Evolutionary conservation across 1,284 basidiomycete genomes (phyloP), one percentile per base, ranked within the genome.

Genomic region (Tylopilus sp.): DNA sequence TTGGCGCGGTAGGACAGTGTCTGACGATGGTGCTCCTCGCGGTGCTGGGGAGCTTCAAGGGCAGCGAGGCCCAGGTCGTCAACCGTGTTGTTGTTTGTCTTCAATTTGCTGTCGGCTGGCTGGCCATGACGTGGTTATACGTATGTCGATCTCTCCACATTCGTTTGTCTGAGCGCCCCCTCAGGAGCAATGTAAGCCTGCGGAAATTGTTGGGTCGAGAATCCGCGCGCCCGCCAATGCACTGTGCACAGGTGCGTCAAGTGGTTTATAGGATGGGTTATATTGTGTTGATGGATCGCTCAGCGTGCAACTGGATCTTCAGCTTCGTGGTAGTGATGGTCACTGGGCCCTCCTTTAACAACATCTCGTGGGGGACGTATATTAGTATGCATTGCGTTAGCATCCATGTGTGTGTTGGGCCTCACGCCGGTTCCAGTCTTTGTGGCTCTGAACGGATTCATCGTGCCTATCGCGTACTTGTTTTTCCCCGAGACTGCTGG

Each of bases 401-500:
- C 14, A 18, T 34, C 18, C 17, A 12, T 31, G 4, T 18, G 18
- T 33, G 29, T 11, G 15, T 8, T 4, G 12, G 3, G 8, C 31
- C 30, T 46, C 47, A 51, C 12, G 0, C 4, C n/a, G 14, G 2
- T 29, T 41, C 8, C 56, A 77, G 79, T 85, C 30, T 85, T 85
- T 57, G 81, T 81, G 0, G 70, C 71, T 0, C 60, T 83, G 44
- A 85, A 84, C 55, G 79, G 79, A 1, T 70, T 80, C 51, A 78
- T 85, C 54, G 68, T 83, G 37, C 82, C 81, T 11, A 57, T 77
- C 11, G 77, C 83, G 3, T 85, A 82, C 59, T 63, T 81, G 52
- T 83, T 80, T 71, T 83, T 83, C 69, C 82, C 81, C n/a, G 82
- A 84, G 66, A 84, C 81, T 4, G 75, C 78, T n/a, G 77, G 79